phyloP scores from a whole-genome alignment of 225 moss, liverwort and hornwort species.

The Straminergon stramineum region DNA sequence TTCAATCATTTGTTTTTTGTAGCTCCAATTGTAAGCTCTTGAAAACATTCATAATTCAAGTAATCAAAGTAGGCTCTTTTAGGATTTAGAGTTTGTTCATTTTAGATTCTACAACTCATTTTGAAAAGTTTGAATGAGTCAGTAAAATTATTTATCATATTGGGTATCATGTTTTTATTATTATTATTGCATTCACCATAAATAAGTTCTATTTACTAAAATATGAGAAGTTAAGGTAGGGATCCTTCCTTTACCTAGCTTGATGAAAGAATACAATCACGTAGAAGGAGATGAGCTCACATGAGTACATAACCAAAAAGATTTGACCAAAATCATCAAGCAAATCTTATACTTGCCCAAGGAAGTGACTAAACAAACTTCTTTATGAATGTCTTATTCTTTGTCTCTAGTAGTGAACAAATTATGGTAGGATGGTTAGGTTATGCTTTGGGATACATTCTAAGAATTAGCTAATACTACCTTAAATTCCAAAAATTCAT shows the following conservation, averaged over 20 bases:
- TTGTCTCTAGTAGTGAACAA: background rate
- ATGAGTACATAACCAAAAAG: background rate
- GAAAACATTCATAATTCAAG: background rate
- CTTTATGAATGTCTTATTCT: background rate
- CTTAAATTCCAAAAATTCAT: background rate
- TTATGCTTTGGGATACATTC: background rate
- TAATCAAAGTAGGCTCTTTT: rapidly evolving
- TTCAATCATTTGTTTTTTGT: background rate
- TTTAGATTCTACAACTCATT: background rate
- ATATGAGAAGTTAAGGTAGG: rapidly evolving
- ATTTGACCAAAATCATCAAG: rapidly evolving
- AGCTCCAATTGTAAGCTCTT: rapidly evolving
- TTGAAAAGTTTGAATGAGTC: background rate
- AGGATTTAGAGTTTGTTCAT: rapidly evolving
- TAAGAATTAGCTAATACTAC: background rate
- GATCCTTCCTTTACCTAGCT: background rate
- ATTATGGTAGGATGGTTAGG: background rate
- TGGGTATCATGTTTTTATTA: background rate
- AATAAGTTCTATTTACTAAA: background rate
- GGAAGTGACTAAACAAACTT: background rate
- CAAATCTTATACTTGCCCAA: rapidly evolving
- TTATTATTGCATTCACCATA: background rate
- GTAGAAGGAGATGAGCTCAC: background rate
- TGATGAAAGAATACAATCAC: background rate
- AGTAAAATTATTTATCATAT: background rate